Evolutionary conservation across 2,329 filamentous ascomycete species (phyloP), one percentile per base, ranked within the genome.

Genomic region (Colletotrichum liriopes): DNA sequence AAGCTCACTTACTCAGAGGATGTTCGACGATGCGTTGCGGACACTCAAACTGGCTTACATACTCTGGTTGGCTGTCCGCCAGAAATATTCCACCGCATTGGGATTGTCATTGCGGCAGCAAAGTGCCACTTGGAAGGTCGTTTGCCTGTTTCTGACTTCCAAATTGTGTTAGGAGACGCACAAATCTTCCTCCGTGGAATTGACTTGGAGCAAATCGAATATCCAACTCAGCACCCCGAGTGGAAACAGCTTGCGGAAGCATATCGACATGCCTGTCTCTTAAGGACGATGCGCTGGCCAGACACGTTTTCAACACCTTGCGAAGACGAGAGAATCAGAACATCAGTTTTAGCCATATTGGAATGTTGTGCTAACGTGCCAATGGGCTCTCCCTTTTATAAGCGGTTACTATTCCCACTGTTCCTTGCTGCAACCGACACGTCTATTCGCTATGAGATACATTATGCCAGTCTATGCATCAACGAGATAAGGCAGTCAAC

Each of bases 191-290:
- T 80, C 2, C 77, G 78, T 16, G 70, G 63, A 2, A 76, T 78
- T 73, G 75, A 78, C 37, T 72, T 74, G 2, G 74, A 79, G 2
- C 56, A 74, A 26, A 72, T 74, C 7, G 64, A 74, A 2, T 79
- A 79, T 65, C 77, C 78, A 12, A 79, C 77, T 2, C 54, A 32
- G 2, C 73, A 80, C 9, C 60, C 64, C 9, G 78, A 80, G 66
- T 80, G 78, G 78, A 74, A 67, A 16, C 74, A 74, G 1, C 65
- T 80, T 0, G 78, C 78, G 4, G 76, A 78, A n/a, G 78, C 78
- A 0, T 79, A 77, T 37, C 69, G 76, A 14, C 77, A 80, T n/a
- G 77, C 77, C 0, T 80, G 77, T n/a, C 71, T 80, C 0, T 75
- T 80, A 3, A 74, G 78, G 1, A 64, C 77, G 1, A 73, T 78